These are phyloP conservation scores for Aspergillus biplanus DNA, from an alignment of 495 filamentous ascomycete genomes.

Conservation along the genomic window DNA sequence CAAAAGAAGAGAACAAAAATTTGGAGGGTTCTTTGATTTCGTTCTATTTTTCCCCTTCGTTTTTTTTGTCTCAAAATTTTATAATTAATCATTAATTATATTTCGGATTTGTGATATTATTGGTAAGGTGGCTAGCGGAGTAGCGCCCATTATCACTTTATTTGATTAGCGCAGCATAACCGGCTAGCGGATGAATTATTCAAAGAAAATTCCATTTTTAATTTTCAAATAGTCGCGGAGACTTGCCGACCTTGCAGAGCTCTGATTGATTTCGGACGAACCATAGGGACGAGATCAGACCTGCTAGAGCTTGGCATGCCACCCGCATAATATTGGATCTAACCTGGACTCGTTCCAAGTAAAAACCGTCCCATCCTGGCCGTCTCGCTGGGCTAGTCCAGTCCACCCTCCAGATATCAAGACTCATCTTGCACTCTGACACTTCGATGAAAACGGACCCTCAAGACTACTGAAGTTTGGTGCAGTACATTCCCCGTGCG, in stretches of 20 bases:
- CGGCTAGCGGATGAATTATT: background rate
- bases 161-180: background rate
- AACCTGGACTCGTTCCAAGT: background rate
- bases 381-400: background rate
- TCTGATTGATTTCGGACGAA: slow-evolving; percentile 16
- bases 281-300: slow-evolving; percentile 13
- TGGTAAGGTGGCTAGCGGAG: slow-evolving; percentile 2
- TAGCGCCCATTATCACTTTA: slow-evolving; percentile 13
- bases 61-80: background rate
- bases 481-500: slow-evolving; percentile 8
- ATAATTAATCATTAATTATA: background rate
- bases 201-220: slow-evolving; percentile 1
- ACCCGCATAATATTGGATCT: slow-evolving; percentile 1
- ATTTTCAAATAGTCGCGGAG: background rate
- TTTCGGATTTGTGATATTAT: background rate
- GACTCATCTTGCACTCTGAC: background rate
- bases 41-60: background rate
- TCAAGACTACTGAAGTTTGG: slow-evolving; percentile 4
- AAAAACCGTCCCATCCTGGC: background rate
- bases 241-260: slow-evolving; percentile 15
- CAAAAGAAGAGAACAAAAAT: background rate
- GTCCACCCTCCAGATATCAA: background rate
- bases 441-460: background rate
- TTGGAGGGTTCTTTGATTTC: background rate
- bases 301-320: slow-evolving; percentile 7